phyloP scores from a whole-genome alignment of 371 early-diverging fungal species.

The Rhizopus microsporus region DNA sequence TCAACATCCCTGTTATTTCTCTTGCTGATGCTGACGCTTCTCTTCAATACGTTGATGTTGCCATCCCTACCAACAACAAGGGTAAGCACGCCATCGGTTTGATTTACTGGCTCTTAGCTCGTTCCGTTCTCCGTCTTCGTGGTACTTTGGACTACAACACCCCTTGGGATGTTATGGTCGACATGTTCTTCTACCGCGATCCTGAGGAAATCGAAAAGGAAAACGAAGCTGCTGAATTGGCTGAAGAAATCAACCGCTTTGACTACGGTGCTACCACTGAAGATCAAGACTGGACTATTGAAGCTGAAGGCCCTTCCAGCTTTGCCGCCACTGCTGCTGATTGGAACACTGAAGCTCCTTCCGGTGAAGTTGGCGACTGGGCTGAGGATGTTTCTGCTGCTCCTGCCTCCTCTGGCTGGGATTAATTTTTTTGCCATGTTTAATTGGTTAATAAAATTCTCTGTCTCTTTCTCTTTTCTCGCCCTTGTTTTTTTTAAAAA shows the following conservation, averaged over 20 bases:
- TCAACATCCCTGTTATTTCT: conserved; percentile 99
- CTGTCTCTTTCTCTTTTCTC: too few species aligned
- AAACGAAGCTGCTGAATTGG: conserved; percentile 47
- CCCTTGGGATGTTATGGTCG: conserved; percentile 94
- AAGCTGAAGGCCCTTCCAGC: conserved; percentile 39
- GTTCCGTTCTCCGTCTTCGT: conserved; percentile 97
- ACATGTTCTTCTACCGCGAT: conserved; percentile 96
- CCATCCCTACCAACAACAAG: conserved; percentile 99
- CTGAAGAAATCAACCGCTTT: conserved; percentile 24
- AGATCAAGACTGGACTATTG: conserved; percentile 50
- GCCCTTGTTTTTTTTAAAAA: too few species aligned
- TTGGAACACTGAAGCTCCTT: conserved; percentile 38
- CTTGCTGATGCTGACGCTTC: conserved; percentile 97
- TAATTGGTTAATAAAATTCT: too few species aligned
- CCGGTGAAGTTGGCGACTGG: conserved; percentile 31
- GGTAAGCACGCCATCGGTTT: conserved; percentile 97
- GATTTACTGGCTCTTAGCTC: conserved; percentile 94
- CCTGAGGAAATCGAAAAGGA: conserved; percentile 96
- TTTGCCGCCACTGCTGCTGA: conserved; percentile 42
- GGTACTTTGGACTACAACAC: conserved; percentile 82
- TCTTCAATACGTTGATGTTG: conserved; percentile 94
- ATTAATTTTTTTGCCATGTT: conserved; percentile 6
- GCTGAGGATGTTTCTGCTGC: conserved; percentile 31
- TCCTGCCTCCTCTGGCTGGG: conserved; percentile 22
- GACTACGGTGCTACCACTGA: conserved; percentile 35